These are phyloP conservation scores for Tulasnella sp. DNA, from an alignment of 768 basidiomycete genomes.

Conservation along the genomic window DNA sequence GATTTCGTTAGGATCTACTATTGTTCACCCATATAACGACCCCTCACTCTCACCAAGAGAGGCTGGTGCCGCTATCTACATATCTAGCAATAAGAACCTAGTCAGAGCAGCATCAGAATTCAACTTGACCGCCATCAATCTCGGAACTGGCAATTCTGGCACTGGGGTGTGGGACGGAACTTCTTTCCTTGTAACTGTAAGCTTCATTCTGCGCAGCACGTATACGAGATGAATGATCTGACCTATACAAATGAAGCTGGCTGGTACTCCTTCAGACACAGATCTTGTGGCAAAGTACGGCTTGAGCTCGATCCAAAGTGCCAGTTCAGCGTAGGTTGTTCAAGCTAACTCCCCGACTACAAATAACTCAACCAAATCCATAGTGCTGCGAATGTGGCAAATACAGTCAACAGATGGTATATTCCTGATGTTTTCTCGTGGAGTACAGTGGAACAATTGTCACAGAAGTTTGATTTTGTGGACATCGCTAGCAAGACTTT, in stretches of 20 bases:
- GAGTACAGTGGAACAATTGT: slow-evolving; percentile 46
- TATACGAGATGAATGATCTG: too few species aligned
- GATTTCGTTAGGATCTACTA: slow-evolving; percentile 79
- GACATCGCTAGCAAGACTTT: slow-evolving; percentile 38
- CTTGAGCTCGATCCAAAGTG: neutral
- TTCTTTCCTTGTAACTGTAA: slow-evolving; percentile 50
- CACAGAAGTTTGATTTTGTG: slow-evolving; percentile 26
- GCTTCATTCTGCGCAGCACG: slow-evolving; percentile 23
- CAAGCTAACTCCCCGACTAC: neutral
- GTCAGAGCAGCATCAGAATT: slow-evolving; percentile 70
- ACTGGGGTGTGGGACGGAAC: slow-evolving; percentile 78
- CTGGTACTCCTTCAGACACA: slow-evolving; percentile 37
- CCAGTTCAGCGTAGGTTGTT: too few species aligned
- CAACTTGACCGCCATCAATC: slow-evolving; percentile 43
- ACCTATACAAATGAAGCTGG: slow-evolving; percentile 40
- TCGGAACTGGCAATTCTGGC: slow-evolving; percentile 36
- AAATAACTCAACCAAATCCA: too few species aligned
- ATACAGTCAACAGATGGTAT: slow-evolving; percentile 37
- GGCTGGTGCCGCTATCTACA: slow-evolving; percentile 81
- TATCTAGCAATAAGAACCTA: slow-evolving; percentile 56
- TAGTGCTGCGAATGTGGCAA: too few species aligned
- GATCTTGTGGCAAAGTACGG: too few species aligned
- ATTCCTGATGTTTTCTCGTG: slow-evolving; percentile 48
- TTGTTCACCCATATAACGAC: slow-evolving; percentile 58
- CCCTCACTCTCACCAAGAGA: slow-evolving; percentile 52